Base-by-base conservation (phyloP, 2,329 filamentous ascomycete genomes). In the Alternaria metachromatica region DNA sequence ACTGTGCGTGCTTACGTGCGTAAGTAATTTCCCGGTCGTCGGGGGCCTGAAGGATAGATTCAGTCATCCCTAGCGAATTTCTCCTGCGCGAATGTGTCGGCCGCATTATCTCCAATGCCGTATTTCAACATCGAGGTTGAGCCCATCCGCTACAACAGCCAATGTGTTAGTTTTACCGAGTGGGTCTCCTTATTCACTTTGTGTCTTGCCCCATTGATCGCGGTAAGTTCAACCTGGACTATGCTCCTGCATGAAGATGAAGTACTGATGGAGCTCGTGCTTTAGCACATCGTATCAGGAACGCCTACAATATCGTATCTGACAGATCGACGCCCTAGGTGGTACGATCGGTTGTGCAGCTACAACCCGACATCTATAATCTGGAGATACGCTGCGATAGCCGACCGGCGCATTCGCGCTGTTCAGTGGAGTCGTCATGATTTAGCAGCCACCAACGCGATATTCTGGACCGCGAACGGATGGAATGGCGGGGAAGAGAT, bases 341-440 rank as follows among this genome's bases (percentile, higher is more conserved):
- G 76, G 79, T 70, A 76, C 60, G 75, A 80, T 11, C 45, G 58
- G 4, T 37, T 80, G 1, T 66, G 67, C 13, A 70, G 69, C 44
- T 80, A 74, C 49, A 81, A 80, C 58, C 79, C 79, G 1, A 81
- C 76, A 5, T 77, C 79, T 0, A 81, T 82, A 11, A 33, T 80
- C 15, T 81, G 78, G 76, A 75, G 78, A 1, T 81, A 82, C 59
- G 74, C 74, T 9, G 73, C 73, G 18, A 80, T 81, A 49, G 45
- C 70, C 0, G 79, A 80, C 57, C 70, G 80, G 4, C 74, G 79
- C 11, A 64, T 79, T 10, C 69, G 78, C 9, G 68, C 76, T 3
- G 70, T 58, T 2, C 23, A 46, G 1, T 81, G 79, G 80, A 71
- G 55, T 33, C 41, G 48, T 1, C 26, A 53, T 7, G 71, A 77